Base-by-base conservation (phyloP, 305 asterid species). In the Fraxinus angustifolia region DNA sequence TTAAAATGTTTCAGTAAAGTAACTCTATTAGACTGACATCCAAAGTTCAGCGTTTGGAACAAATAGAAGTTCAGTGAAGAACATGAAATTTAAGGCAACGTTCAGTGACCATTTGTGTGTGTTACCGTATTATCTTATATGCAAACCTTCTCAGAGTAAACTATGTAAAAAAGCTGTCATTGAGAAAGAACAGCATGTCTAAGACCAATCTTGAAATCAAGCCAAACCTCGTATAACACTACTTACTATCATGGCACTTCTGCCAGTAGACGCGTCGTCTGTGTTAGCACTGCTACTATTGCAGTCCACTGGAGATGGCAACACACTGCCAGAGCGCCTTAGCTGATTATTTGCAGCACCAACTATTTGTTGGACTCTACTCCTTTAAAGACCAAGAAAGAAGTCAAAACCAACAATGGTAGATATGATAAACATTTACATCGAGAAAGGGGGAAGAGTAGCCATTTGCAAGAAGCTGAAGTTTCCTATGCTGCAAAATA, bases 341-440 rank as follows among this genome's bases (percentile, higher is more conserved):
- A 78, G 78, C 83, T 73, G 77, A 83, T 81, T 90, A 86, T 89
- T 86, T 78, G 93, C 42, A 73, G 87, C 90, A 84, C 99, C 98
- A 83, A 82, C 95, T 75, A 93, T 91, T 91, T 94, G 92, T 86
- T 96, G 97, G 76, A 96, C 98, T 87, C 97, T 90, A 91, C 88
- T 89, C 95, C 99, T 96, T 67, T 74, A 85, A 65, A 85, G 79
- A 53, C 80, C 84, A 76, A 79, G 82, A 70, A 45, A 76, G 50
- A 45, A 76, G 38, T 78, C 45, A 67, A 71, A 79, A 70, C 35
- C 73, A 76, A 82, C 62, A 82, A 76, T 76, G 19, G 68, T 76
- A 84, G 70, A 85, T 26, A 83, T 76, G 30, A 40, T 19, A 28
- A 67, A 28, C 36, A 65, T 12, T 65, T 23, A 28, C 36, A 65